These are phyloP conservation scores for Colletotrichum sp. DNA, from an alignment of 2,329 filamentous ascomycete species.

Conservation along the genomic window DNA sequence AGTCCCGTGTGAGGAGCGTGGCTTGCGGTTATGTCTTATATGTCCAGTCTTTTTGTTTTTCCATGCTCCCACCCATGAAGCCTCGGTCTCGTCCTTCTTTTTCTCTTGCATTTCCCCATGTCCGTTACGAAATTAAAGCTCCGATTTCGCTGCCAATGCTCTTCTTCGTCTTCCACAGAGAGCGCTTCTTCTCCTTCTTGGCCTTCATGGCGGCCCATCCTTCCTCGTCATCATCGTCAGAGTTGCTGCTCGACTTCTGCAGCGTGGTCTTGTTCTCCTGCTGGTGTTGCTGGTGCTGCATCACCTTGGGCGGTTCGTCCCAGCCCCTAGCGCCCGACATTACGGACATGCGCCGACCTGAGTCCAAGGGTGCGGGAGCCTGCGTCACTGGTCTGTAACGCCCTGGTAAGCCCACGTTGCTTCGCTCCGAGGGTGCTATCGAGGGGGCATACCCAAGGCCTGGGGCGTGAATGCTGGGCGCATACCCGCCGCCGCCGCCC, in stretches of 20 bases:
- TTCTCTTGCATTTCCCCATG: not conserved
- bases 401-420: conserved; percentile 87
- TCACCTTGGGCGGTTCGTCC: conserved; percentile 39
- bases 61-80: not conserved
- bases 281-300: conserved; percentile 27
- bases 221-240: conserved; percentile 69
- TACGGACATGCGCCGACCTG: conserved; percentile 33
- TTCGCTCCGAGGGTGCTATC: conserved; percentile 94
- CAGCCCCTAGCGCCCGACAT: conserved; percentile 46
- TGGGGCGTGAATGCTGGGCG: conserved; percentile 56
- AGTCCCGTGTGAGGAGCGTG: not conserved
- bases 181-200: conserved; percentile 71
- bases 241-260: conserved; percentile 44
- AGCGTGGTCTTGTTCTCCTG: conserved; percentile 37
- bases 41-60: conserved; percentile 17
- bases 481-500: conserved; percentile 40
- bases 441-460: conserved; percentile 79
- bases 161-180: conserved; percentile 70
- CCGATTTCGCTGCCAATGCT: conserved; percentile 51
- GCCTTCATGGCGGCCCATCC: conserved; percentile 75
- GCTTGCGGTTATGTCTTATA: not conserved
- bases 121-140: conserved; percentile 44
- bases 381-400: conserved; percentile 90
- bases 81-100: not conserved
- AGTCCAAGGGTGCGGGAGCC: conserved; percentile 36